Evolutionary conservation across 2,329 filamentous ascomycete species (phyloP), one percentile per base, ranked within the genome.

Genomic region (Fusarium sp.): DNA sequence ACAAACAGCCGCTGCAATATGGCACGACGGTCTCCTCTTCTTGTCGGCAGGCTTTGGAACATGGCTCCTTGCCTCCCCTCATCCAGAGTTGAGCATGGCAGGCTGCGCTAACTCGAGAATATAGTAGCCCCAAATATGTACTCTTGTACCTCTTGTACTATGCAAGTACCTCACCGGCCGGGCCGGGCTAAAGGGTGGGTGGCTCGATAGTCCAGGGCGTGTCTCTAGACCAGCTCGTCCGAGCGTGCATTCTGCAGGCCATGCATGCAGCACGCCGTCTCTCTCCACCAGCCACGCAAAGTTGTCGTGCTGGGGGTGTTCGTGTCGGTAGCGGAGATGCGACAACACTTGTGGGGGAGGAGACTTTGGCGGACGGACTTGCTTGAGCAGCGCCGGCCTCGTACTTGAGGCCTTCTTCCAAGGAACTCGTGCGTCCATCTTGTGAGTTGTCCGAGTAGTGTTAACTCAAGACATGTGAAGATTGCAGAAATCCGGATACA

Each of bases 171-270:
- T 47, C 68, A 27, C 67, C 63, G 54, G 54, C 69, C 71, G 62
- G 38, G 42, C 62, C 63, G 65, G 52, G 38, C 62, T 66, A 69
- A 29, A 27, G 33, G 47, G 58, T 35, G 31, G n/a, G 35, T 38
- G 22, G 18, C 22, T 59, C 20, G 22, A 20, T 22, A 25, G 50
- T 47, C 31, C n/a, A 22, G 38, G 73, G 74, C 20, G 74, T 76
- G 74, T 54, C 38, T 18, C 38, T 76, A 76, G 27, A 63, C 47
- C 36, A 38, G 29, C 63, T 63, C 27, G 74, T 76, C 74, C 66
- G 66, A 76, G 74, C 74, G 74, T 77, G 69, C 74, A 77, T 77
- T 20, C 75, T 77, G 74, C 74, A 77, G 74, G 45, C 74, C 74
- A 77, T 77, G 66, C 72, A 57, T 77, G 74, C 74, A 74, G 72